phyloP scores from a whole-genome alignment of 2,329 filamentous ascomycete genomes.

The Ophiostoma sp. region DNA sequence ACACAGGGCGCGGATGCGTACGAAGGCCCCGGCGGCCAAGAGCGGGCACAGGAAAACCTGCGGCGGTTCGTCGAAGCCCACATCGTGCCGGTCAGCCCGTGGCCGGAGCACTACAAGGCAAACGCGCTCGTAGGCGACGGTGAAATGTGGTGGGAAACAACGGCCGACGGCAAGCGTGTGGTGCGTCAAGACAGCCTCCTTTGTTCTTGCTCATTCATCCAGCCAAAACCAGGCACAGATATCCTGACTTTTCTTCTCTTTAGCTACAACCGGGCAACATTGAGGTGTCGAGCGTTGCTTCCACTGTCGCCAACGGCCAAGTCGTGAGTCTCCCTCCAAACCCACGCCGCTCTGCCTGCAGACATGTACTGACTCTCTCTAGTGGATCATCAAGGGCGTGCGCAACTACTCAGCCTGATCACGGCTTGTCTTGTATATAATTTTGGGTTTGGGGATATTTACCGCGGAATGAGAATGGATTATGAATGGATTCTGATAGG shows the following conservation, averaged over 20 bases:
- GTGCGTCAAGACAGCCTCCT: slow-evolving; percentile 41
- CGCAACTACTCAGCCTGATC: slow-evolving; percentile 38
- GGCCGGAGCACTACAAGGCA: slow-evolving; percentile 61
- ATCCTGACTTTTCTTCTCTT: slow-evolving; percentile 17
- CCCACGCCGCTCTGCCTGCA: background rate
- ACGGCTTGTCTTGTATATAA: too few relatives aligned
- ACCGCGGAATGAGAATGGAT: background rate
- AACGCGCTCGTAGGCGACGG: slow-evolving; percentile 59
- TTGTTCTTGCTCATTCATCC: too few relatives aligned
- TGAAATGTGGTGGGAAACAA: slow-evolving; percentile 74
- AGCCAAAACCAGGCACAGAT: too few relatives aligned
- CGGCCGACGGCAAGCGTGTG: slow-evolving; percentile 58
- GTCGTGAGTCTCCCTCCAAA: slow-evolving; percentile 44
- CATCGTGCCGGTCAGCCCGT: slow-evolving; percentile 68
- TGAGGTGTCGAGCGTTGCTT: slow-evolving; percentile 67
- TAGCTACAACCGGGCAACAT: slow-evolving; percentile 74
- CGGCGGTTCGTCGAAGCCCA: slow-evolving; percentile 80
- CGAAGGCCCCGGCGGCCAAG: slow-evolving; percentile 65
- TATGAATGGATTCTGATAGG: too few relatives aligned
- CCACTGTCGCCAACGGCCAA: slow-evolving; percentile 79
- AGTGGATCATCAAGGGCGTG: slow-evolving; percentile 61
- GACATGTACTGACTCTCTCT: background rate
- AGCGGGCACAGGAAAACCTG: slow-evolving; percentile 71
- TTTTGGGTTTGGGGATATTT: too few relatives aligned
- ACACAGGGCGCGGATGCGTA: slow-evolving; percentile 65